Percentiles rank a stretch among this genome's conserved stretches.
Conservation (phyloP, 441 rosid species). For the Erysimum cheiri region DNA sequence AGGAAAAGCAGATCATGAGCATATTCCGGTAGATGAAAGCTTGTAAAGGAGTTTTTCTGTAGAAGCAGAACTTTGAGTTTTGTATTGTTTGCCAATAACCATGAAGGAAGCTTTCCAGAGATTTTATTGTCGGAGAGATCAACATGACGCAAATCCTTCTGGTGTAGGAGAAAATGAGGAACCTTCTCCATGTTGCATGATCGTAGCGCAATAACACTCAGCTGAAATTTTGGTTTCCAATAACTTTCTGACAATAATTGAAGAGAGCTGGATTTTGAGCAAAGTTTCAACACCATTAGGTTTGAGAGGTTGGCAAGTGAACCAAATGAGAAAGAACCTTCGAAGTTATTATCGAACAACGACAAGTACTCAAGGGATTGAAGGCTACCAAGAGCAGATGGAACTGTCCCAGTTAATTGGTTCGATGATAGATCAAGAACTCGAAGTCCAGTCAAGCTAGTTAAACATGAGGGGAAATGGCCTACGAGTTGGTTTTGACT, state of each 20-base stretch:
- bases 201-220: constrained; percentile 8
- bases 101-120: constrained; percentile 7
- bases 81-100: constrained; percentile 35
- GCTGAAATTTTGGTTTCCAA: constrained; percentile 31
- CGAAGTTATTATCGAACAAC: constrained; percentile 11
- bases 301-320: constrained; percentile 25
- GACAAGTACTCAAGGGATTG: constrained; percentile 26
- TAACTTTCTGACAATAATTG: not conserved
- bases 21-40: constrained; percentile 22
- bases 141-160: constrained; percentile 9
- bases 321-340: constrained; percentile 26
- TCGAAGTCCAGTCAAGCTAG: not conserved
- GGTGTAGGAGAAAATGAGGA: constrained; percentile 36
- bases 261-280: not conserved
- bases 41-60: not conserved
- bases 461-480: not conserved
- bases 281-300: not conserved
- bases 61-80: constrained; percentile 12
- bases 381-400: constrained; percentile 9
- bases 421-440: constrained; percentile 39
- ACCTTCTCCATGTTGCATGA: constrained; percentile 31
- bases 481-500: not conserved
- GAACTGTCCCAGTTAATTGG: constrained; percentile 10
- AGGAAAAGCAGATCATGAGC: not conserved
- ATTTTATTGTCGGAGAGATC: constrained; percentile 38